Evolutionary conservation across 1,139 yeast species (phyloP).

Genomic region (Lodderomyces theae): DNA sequence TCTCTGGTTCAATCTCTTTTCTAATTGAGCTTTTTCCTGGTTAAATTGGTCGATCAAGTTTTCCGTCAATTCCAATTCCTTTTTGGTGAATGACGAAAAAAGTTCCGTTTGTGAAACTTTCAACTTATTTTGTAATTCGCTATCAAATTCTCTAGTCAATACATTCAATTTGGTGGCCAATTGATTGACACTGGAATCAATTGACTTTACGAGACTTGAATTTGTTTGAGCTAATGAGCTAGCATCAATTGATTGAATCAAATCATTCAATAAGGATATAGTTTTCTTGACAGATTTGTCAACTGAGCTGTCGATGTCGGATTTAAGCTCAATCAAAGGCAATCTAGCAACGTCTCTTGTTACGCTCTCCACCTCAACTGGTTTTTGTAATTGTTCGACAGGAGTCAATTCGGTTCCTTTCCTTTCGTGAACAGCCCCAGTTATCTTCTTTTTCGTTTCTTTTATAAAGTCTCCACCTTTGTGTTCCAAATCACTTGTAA

Average conservation of each 20-base stretch:
- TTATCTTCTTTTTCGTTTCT: conserved; percentile 36
- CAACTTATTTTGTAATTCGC: conserved; percentile 37
- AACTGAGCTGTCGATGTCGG: conserved; percentile 21
- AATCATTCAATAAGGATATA: conserved; percentile 49
- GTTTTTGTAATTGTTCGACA: conserved; percentile 46
- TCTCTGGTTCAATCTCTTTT: conserved; percentile 58
- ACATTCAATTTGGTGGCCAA: conserved; percentile 34
- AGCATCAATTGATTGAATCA: conserved; percentile 50
- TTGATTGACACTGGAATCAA: conserved; percentile 30
- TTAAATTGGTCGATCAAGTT: conserved; percentile 48
- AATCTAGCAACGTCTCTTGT: conserved; percentile 31
- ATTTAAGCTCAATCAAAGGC: conserved; percentile 33
- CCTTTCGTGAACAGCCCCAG: conserved; percentile 6
- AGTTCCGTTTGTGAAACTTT: conserved; percentile 49
- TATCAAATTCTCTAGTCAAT: conserved; percentile 41
- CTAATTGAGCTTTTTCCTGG: conserved; percentile 59
- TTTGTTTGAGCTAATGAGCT: conserved; percentile 29
- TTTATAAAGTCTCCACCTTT: conserved; percentile 37
- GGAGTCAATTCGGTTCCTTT: conserved; percentile 27
- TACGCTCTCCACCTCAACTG: conserved; percentile 39
- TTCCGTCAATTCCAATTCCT: conserved; percentile 51
- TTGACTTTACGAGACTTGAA: conserved; percentile 29
- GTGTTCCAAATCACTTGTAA: conserved; percentile 33
- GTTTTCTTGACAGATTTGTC: conserved; percentile 50
- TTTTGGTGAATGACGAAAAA: conserved; percentile 54